Base-by-base conservation (phyloP, 2,329 filamentous ascomycete genomes). In the Aspergillus aculeatinus region DNA sequence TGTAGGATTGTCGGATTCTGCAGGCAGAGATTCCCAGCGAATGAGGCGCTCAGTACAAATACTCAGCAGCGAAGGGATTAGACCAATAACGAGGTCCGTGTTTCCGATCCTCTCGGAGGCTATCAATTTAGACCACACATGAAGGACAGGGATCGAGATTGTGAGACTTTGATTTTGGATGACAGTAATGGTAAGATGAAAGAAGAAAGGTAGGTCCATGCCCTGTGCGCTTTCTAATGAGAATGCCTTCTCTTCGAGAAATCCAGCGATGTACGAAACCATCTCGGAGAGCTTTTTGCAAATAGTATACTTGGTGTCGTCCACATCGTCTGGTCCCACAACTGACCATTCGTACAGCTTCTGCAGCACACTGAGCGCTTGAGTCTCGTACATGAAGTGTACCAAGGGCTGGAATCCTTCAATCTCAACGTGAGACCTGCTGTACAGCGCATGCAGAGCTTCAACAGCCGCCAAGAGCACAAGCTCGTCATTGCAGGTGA, bases 251-350 rank as follows among this genome's bases (percentile, higher is more conserved):
- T 90, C 86, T 69, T 95, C 91, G 61, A 97, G 83, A 69, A 93
- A 94, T 64, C 90, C 89, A 19, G 90, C 92, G 16, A 97, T 81
- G 68, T 90, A 91, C 25, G 93, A 94, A 10, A 97, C 81, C 80
- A 96, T 86, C 90, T 99, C 95, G 1, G 93, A 92, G 51, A 98
- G 86, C 76, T 96, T 97, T 79, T 98, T 98, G 47, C 91, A 87
- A 67, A 97, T 87, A 58, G 91, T 87, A 73, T 99, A 98, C 72
- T 92, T 96, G 70, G 92, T 89, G 70, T 96, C 92, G 66, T 97
- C 91, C 60, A 96, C 87, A 67, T 96, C 89, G 60, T 91, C 85
- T 3, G 91, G 85, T 64, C 92, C 89, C 48, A 94, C 88, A 11
- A 87, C 77, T 4, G 91, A 91, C 90, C 91, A 95, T 63, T 89